Evolutionary conservation across 1,139 yeast genomes (phyloP), one percentile per base, ranked within the genome.

Genomic region (Saccharomyces uvarum): DNA sequence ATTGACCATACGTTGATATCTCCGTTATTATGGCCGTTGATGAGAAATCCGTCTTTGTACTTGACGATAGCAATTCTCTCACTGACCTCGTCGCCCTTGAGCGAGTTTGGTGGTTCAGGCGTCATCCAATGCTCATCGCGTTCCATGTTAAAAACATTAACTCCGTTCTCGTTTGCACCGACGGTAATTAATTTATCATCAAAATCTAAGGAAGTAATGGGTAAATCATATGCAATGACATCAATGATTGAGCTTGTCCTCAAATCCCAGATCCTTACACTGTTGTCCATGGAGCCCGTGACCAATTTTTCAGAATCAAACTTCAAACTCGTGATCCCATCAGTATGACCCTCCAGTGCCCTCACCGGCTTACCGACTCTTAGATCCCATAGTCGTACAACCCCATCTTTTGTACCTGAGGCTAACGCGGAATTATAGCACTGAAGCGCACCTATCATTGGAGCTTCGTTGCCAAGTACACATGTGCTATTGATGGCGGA

Each of bases 371-470:
- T 84, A 8, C 89, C 89, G 32, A 82, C 76, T 59, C 91, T 77
- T 58, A 86, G 69, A 69, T 86, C 93, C 93, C 93, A 86, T 47
- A 86, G 72, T 55, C 91, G 72, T 6, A 86, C 89, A 11, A 83
- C 69, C 5, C 91, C 91, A 66, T 86, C 93, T 49, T 83, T 82
- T 0, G 90, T 83, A 32, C 91, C 93, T 0, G 89, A 81, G 0
- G 88, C 93, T 64, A 82, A 73, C 1, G 88, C 90, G 0, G 86
- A 86, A 61, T 83, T 88, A 64, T 76, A 81, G 55, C 84, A 81
- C 64, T 84, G 68, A 28, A 67, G 49, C 1, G 65, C 68, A 5
- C 70, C 70, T 41, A 66, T 59, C 6, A 63, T 53, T 14, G 67
- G 51, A 26, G 26, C 48, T 13, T 26, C 27, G 3, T n/a, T 38